Evolutionary conservation across 192 early-diverging fungal species (phyloP).

Genomic region (Dimargaris xerosporica): DNA sequence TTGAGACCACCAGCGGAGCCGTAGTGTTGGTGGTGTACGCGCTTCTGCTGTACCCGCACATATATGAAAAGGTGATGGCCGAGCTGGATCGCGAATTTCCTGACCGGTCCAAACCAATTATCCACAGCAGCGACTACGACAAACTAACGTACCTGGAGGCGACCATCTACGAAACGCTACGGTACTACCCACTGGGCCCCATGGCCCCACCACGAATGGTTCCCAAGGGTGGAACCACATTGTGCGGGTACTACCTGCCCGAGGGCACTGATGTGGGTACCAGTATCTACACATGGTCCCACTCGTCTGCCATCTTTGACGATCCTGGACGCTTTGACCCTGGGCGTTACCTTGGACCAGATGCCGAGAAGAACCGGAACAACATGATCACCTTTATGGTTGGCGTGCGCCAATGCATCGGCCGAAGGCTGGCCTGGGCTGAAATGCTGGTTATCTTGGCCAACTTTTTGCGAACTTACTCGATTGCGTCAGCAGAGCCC

Average conservation of each 20-base stretch:
- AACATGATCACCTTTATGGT: conserved; percentile 20
- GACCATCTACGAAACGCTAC: conserved; percentile 24
- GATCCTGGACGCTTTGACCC: conserved; percentile 15
- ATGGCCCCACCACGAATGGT: conserved; percentile 23
- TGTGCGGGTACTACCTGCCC: not conserved
- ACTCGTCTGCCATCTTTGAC: not conserved
- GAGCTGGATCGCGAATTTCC: conserved; percentile 21
- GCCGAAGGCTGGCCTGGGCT: conserved; percentile 20
- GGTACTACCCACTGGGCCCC: conserved; percentile 23
- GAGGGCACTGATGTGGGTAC: not conserved
- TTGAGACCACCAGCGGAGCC: conserved; percentile 31
- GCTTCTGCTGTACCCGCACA: conserved; percentile 19
- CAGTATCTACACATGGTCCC: not conserved
- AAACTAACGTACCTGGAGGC: conserved; percentile 22
- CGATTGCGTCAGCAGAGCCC: conserved; percentile 15
- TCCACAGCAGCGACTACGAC: not conserved
- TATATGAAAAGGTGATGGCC: conserved; percentile 14
- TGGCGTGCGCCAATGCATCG: conserved; percentile 24
- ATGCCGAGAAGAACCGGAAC: conserved; percentile 9
- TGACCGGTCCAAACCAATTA: not conserved
- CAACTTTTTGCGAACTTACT: conserved; percentile 22
- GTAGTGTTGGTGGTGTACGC: conserved; percentile 20
- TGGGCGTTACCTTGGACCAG: conserved; percentile 20
- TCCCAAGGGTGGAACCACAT: conserved; percentile 15
- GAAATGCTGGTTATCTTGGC: conserved; percentile 25